Conservation (phyloP, 2,329 filamentous ascomycete species). For the Chaetomium strumarium region DNA sequence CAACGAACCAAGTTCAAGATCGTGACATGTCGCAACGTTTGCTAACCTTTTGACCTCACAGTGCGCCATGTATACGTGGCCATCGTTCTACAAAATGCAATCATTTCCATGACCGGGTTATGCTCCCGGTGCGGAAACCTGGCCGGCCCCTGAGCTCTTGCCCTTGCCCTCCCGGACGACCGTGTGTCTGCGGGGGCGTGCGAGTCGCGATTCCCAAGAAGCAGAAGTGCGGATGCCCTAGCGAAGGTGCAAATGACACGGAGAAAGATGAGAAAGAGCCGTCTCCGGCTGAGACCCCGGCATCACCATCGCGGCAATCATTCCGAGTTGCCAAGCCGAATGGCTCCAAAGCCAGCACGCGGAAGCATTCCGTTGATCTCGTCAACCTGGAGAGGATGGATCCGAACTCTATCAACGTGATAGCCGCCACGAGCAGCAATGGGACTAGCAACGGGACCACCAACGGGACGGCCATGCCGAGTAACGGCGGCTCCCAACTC, state of each 20-base stretch:
- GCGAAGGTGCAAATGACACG: slow-evolving; percentile 17
- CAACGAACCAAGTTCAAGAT: background rate
- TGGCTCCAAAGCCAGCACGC: slow-evolving; percentile 31
- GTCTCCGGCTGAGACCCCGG: slow-evolving; percentile 28
- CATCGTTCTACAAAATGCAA: slow-evolving; percentile 72
- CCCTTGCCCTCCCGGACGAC: slow-evolving; percentile 56
- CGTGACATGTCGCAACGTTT: background rate
- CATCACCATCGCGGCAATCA: slow-evolving; percentile 32
- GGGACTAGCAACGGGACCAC: slow-evolving; percentile 20
- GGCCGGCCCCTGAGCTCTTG: slow-evolving; percentile 65
- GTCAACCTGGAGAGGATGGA: slow-evolving; percentile 48
- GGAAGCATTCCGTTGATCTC: slow-evolving; percentile 47
- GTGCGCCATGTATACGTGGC: slow-evolving; percentile 68
- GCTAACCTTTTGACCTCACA: slow-evolving; percentile 30
- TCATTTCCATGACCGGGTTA: slow-evolving; percentile 59
- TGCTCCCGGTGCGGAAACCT: slow-evolving; percentile 66
- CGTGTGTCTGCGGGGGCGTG: slow-evolving; percentile 58
- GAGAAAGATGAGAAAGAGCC: slow-evolving; percentile 22
- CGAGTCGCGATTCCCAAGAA: slow-evolving; percentile 58
- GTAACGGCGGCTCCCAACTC: slow-evolving; percentile 5
- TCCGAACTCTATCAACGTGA: slow-evolving; percentile 45
- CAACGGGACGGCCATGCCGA: slow-evolving; percentile 22
- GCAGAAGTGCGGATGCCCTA: slow-evolving; percentile 47
- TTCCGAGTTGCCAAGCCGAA: slow-evolving; percentile 44
- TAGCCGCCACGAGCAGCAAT: slow-evolving; percentile 30